Evolutionary conservation across 805 yeast species (phyloP), one percentile per base, ranked within the genome.

Genomic region (Candida krabiensis): DNA sequence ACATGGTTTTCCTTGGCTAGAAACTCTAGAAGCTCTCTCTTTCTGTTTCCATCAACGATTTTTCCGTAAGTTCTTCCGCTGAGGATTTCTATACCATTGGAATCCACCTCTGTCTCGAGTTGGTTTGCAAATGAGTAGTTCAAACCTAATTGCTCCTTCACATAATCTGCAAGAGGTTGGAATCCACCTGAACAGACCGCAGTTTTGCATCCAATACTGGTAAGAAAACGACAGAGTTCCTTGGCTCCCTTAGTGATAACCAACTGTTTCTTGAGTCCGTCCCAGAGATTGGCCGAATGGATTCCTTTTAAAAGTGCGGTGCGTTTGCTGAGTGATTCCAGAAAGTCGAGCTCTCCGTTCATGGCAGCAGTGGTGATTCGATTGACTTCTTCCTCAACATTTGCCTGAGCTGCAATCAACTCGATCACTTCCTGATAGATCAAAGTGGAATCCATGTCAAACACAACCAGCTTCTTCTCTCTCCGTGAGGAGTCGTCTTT

Each of bases 361-460:
- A 93, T 93, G 15, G 99, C 98, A 18, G 87, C 73, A 27, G 84
- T 87, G 2, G 99, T 93, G 52, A 93, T 90, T 21, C 73, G 84
- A 4, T 91, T 85, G 5, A 93, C 99, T 59, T 87, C 71, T 5
- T 73, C 79, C 56, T 93, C 96, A 23, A 93, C 95, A 49, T 77
- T 73, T n/a, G 96, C 98, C 53, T 86, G 83, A 0, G 88, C 88
- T 2, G 99, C 99, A 49, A 93, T 91, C 56, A 93, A 64, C 58
- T 93, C 99, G 50, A 93, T 93, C 27, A 93, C 97, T 64, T 93
- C 99, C 64, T 93, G 98, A 60, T 85, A 82, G 48, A 93, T 93
- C 56, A 93, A 68, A 0, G 99, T 93, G 0, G 97, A 89, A 67
- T 93, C 99, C 99, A 93, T 93, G 55, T 93, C 99, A 58, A 93